Base-by-base conservation (phyloP, 768 basidiomycete genomes). In the Mycena sanguinolenta region DNA sequence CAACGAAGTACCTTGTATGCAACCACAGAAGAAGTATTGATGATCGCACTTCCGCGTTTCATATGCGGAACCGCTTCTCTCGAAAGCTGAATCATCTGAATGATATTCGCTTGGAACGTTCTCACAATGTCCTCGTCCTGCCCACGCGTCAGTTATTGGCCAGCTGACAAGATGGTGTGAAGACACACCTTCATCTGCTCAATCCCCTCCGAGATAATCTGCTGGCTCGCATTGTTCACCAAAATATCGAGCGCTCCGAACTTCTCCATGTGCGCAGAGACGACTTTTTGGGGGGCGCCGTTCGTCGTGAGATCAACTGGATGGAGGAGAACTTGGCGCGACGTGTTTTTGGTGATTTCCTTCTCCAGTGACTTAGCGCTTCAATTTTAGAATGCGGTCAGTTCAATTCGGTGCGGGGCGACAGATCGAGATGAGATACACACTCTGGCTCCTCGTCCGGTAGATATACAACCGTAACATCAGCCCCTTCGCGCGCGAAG, bases 11-110 rank as follows among this genome's bases (percentile, higher is more conserved):
- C 82, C 65, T 80, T 83, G 77, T 87, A 87, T 17, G 86, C 87
- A 0, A 88, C 88, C 32, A 91, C 89, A 7, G 85, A 87, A 5
- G 89, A 85, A 7, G 89, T 89, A 77, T 90, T 89, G 82, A 92
- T 87, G 76, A 91, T 90, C 34, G 82, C 81, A 3, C 84, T 79
- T 2, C 91, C 89, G 49, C 87, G 85, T 73, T 87, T 86, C 79
- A 90, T 82, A 77, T 91, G 86, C 21, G 90, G 89, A 19, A 90
- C 75, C 17, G 89, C 85, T 71, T 80, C 85, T 76, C 88, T 89
- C 30, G 88, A 84, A 27, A 90, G 66, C 0, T 86, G 87, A 67
- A 91, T 87, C 88, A 88, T 89, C 71, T 84, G 84, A 52, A 91
- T 69, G 74, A 90, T 89, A 80, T 92, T 91, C 59, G 83, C 80